Base-by-base conservation (phyloP, 2,329 filamentous ascomycete species). In the Cladophialophora exuberans region DNA sequence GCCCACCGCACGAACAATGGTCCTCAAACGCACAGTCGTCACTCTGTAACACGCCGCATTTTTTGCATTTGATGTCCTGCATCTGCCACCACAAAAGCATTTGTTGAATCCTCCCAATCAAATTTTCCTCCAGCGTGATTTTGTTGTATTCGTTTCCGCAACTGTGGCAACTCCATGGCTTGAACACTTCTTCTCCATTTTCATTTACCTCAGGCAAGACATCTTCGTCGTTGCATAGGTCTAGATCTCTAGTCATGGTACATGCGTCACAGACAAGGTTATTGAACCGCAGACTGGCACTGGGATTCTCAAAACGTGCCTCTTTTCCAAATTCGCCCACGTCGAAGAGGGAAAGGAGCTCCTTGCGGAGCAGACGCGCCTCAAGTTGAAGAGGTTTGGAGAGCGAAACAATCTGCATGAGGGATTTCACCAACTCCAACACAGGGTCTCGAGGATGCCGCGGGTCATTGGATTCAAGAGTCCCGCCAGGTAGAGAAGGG, bases 311-410 rank as follows among this genome's bases (percentile, higher is more conserved):
- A 71, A 97, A 99, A 2, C 85, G 82, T n/a, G 88, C 93, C 52
- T 93, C 90, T 49, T 86, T 82, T 70, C 87, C 89, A 76, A 99
- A 99, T 72, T 99, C 94, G 64, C 91, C 88, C 49, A 99, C 86
- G 53, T 99, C 94, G 71, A 99, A 97, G 48, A 97, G 80, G 7
- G 86, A 82, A 0, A 99, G 83, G 0, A 99, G 79, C 57, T 97
- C 93, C 65, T 95, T 95, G 49, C 95, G 86, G 1, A 99, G 80
- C 1, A 96, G 78, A 4, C 94, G 86, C 2, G 90, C 91, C 72
- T 97, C 93, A 43, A 96, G 83, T 36, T 65, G 62, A 11, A 66
- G 56, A 18, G 64, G 63, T 0, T 86, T 87, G 73, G 96, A 94
- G 1, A 99, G 82, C 28, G 85, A 89, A 4, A 99, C 79, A 7